Evolutionary conservation across 768 basidiomycete species (phyloP).

Genomic region (Kwoniella mangroviensis): DNA sequence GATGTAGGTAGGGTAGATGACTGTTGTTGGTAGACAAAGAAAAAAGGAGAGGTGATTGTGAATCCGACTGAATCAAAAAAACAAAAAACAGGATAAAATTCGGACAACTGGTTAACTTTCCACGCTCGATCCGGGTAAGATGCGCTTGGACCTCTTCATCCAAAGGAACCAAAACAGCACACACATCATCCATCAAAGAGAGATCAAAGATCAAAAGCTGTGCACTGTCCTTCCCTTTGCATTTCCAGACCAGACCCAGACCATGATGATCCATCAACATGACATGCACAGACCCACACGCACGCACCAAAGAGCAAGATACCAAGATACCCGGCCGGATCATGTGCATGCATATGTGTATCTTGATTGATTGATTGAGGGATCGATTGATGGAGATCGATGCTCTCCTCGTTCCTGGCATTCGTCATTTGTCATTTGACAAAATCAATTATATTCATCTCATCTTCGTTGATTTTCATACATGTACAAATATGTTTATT

Average conservation of each 20-base stretch:
- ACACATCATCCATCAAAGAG: not conserved
- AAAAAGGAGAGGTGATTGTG: not conserved
- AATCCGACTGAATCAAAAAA: not conserved
- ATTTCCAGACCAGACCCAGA: not conserved
- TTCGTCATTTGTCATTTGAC: no score
- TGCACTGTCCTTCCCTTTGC: not conserved
- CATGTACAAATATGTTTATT: no score
- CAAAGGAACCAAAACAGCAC: slow-evolving; percentile 1
- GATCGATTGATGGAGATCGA: not conserved
- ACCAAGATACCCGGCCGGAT: not conserved
- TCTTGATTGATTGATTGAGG: not conserved
- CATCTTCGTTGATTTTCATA: no score
- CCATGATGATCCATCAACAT: not conserved
- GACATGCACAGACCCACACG: not conserved
- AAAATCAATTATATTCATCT: no score
- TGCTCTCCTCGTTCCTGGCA: no score
- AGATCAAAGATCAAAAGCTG: not conserved
- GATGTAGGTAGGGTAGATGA: no score
- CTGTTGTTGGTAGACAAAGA: no score
- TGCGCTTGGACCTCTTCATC: not conserved
- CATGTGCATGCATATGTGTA: not conserved
- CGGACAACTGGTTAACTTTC: not conserved
- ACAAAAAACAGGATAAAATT: not conserved
- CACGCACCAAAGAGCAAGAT: not conserved
- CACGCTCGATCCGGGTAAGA: not conserved